Percentiles rank a stretch among this genome's conserved stretches.
Conservation (phyloP, 2,329 filamentous ascomycete species). For the Aspergillus texensis region DNA sequence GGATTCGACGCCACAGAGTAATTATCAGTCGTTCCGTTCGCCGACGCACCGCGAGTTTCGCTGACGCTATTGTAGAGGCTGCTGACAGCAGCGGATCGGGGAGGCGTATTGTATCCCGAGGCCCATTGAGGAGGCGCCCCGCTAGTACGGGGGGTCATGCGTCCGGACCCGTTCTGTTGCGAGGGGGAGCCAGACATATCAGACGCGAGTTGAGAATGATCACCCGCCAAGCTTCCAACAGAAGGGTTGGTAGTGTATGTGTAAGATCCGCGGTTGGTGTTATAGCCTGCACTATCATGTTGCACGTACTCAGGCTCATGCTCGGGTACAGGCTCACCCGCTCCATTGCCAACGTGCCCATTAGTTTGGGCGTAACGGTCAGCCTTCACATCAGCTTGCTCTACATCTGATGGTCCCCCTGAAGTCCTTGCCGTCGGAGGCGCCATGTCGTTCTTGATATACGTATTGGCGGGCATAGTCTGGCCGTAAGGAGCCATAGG, state of each 20-base stretch:
- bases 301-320: constrained; percentile 81
- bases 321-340: constrained; percentile 71
- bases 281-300: constrained; percentile 71
- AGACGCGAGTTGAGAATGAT: constrained; percentile 75
- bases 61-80: constrained; percentile 89
- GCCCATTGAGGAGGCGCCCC: constrained; percentile 74
- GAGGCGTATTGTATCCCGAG: constrained; percentile 76
- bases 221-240: constrained; percentile 67
- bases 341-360: constrained; percentile 57
- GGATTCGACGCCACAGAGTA: constrained; percentile 73
- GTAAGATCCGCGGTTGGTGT: constrained; percentile 72
- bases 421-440: constrained; percentile 69
- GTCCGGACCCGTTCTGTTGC: constrained; percentile 78
- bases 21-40: constrained; percentile 69
- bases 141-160: constrained; percentile 82
- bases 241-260: constrained; percentile 71
- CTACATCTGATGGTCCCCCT: constrained; percentile 60
- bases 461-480: constrained; percentile 55
- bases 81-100: constrained; percentile 70
- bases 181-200: constrained; percentile 81
- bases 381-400: constrained; percentile 70
- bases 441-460: constrained; percentile 86
- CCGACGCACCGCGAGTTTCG: constrained; percentile 67
- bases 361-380: constrained; percentile 64
- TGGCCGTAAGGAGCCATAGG: constrained; percentile 70